Evolutionary conservation across 768 basidiomycete genomes (phyloP).

Genomic region (Lentinula guzmanii): DNA sequence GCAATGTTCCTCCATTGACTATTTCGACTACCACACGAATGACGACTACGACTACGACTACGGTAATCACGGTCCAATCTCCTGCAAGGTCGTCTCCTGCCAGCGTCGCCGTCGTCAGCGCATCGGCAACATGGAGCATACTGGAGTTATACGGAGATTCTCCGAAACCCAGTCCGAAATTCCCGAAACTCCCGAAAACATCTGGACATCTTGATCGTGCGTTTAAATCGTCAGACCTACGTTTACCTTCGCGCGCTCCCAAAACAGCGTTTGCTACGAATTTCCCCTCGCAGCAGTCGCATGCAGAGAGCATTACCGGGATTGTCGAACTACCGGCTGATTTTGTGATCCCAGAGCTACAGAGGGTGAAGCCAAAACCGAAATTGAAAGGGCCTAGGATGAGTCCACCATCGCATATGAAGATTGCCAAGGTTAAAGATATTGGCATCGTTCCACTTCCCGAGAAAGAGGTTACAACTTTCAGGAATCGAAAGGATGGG

Average conservation of each 20-base stretch:
- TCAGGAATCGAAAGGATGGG: neutral
- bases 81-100: neutral
- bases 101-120: neutral
- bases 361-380: neutral
- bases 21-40: conserved; percentile 5
- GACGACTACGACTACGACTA: neutral
- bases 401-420: neutral
- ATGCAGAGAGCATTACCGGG: neutral
- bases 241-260: neutral
- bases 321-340: conserved; percentile 4
- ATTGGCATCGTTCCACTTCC: neutral
- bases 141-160: conserved; percentile 6
- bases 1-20: conserved; percentile 1
- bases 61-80: neutral
- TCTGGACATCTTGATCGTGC: neutral
- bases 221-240: neutral
- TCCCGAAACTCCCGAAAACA: neutral
- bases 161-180: conserved; percentile 1
- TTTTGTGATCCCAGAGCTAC: conserved; percentile 1
- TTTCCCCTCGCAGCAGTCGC: neutral
- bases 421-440: neutral
- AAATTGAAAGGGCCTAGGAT: neutral
- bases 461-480: neutral
- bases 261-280: conserved; percentile 1
- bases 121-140: conserved; percentile 7